A percentile compares a stretch with the other conserved stretches of the same genome.
These are phyloP conservation scores for Hypoxylon lenormandii DNA, from an alignment of 495 filamentous ascomycete species.

Conservation along the genomic window DNA sequence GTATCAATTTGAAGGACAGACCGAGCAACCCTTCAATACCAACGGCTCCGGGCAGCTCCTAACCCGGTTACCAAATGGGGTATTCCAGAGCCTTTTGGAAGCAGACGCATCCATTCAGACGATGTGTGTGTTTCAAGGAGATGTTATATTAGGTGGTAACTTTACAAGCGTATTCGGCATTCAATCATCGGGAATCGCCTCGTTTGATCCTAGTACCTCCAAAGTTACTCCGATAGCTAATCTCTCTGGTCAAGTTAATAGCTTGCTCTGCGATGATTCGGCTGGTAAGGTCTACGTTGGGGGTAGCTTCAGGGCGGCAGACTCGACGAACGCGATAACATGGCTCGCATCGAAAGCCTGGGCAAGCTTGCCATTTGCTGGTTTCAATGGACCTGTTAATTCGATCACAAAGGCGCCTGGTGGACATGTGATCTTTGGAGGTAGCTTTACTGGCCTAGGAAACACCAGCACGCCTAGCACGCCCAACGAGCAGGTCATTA, in stretches of 20 bases:
- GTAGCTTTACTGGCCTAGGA: slow-evolving; percentile 88
- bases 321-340: slow-evolving; percentile 88
- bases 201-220: slow-evolving; percentile 77
- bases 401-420: slow-evolving; percentile 82
- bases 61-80: slow-evolving; percentile 84
- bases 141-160: slow-evolving; percentile 86
- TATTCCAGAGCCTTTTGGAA: slow-evolving; percentile 75
- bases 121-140: slow-evolving; percentile 86
- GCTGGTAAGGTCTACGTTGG: slow-evolving; percentile 89
- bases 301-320: slow-evolving; percentile 80
- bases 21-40: slow-evolving; percentile 70
- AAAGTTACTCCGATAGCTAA: slow-evolving; percentile 78
- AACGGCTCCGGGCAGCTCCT: slow-evolving; percentile 87
- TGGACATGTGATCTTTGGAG: slow-evolving; percentile 90
- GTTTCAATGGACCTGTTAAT: slow-evolving; percentile 92
- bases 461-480: slow-evolving; percentile 74
- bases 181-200: slow-evolving; percentile 80
- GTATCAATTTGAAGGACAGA: slow-evolving; percentile 85
- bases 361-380: slow-evolving; percentile 88
- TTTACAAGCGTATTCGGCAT: slow-evolving; percentile 90
- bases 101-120: slow-evolving; percentile 85
- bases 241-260: slow-evolving; percentile 81
- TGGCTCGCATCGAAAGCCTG: slow-evolving; percentile 80
- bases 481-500: slow-evolving; percentile 79
- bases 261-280: slow-evolving; percentile 84